A percentile compares a stretch with the other conserved stretches of the same genome.
Evolutionary conservation across 2,329 filamentous ascomycete species (phyloP).

Genomic region (Phialocephala subalpina): DNA sequence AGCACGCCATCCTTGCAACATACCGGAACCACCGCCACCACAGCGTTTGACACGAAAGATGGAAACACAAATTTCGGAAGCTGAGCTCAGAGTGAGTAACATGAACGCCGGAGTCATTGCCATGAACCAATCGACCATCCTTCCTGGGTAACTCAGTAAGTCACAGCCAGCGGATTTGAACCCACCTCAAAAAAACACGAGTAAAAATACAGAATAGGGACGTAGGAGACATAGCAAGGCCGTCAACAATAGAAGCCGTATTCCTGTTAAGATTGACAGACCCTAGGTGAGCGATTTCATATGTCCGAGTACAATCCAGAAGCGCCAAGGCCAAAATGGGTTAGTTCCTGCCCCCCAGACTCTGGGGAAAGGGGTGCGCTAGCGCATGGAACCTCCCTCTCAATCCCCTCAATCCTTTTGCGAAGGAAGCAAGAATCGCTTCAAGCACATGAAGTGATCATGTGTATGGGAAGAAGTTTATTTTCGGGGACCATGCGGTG

Average conservation of each 20-base stretch:
- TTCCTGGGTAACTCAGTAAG: neutral
- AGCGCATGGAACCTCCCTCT: neutral
- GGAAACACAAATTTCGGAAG: neutral
- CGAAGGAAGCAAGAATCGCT: too few relatives aligned
- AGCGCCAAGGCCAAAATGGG: too few relatives aligned
- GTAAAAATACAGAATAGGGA: neutral
- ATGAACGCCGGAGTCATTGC: neutral
- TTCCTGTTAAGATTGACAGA: neutral
- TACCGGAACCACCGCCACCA: neutral
- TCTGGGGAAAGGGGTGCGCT: neutral
- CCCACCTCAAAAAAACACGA: too few relatives aligned
- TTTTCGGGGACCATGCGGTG: too few relatives aligned
- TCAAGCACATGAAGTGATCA: too few relatives aligned
- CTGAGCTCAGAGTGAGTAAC: neutral
- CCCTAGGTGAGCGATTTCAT: neutral
- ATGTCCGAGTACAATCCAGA: neutral
- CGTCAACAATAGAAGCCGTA: neutral
- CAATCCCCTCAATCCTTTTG: too few relatives aligned
- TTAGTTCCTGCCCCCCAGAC: neutral
- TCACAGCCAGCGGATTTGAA: neutral
- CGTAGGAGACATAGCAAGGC: neutral
- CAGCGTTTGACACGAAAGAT: neutral
- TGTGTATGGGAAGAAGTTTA: too few relatives aligned
- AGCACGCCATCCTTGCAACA: neutral
- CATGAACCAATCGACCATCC: neutral